These are phyloP conservation scores for Fusarium robinianum DNA, from an alignment of 2,329 filamentous ascomycete species.

Conservation along the genomic window DNA sequence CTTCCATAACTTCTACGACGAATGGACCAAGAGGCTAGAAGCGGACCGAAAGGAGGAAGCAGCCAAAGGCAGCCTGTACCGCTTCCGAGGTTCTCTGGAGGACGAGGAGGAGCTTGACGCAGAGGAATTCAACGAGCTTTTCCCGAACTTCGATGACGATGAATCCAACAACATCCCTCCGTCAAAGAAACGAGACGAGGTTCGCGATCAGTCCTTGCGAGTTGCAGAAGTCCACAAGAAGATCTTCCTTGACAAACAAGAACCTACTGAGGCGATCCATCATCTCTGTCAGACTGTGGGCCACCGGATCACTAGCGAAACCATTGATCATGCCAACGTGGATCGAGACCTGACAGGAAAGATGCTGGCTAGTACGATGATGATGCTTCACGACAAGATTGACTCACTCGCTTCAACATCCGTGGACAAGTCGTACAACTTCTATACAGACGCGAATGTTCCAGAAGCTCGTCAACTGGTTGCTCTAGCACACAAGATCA, in stretches of 20 bases:
- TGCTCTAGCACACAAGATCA: conserved; percentile 68
- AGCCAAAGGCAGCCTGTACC: conserved; percentile 76
- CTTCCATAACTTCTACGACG: conserved; percentile 73
- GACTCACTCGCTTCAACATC: conserved; percentile 46
- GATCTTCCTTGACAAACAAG: conserved; percentile 53
- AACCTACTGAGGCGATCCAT: conserved; percentile 49
- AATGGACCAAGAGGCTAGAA: conserved; percentile 79
- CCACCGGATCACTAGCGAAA: conserved; percentile 42
- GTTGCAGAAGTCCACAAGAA: conserved; percentile 64
- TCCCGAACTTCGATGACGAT: conserved; percentile 74
- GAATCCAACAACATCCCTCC: conserved; percentile 43
- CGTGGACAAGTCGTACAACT: conserved; percentile 68
- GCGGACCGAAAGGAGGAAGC: conserved; percentile 77
- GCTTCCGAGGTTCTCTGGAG: conserved; percentile 77
- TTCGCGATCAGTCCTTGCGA: conserved; percentile 61
- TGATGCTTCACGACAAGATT: conserved; percentile 67
- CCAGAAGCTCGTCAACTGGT: conserved; percentile 76
- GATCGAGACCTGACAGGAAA: conserved; percentile 51
- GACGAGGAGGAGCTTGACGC: conserved; percentile 76
- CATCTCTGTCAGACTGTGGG: conserved; percentile 51
- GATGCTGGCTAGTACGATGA: conserved; percentile 68
- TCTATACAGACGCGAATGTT: conserved; percentile 83
- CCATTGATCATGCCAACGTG: conserved; percentile 34
- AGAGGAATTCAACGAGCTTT: conserved; percentile 77
- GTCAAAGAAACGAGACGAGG: conserved; percentile 44